Conservation (phyloP, 345 rosid genomes). For the Citrus hindsii region DNA sequence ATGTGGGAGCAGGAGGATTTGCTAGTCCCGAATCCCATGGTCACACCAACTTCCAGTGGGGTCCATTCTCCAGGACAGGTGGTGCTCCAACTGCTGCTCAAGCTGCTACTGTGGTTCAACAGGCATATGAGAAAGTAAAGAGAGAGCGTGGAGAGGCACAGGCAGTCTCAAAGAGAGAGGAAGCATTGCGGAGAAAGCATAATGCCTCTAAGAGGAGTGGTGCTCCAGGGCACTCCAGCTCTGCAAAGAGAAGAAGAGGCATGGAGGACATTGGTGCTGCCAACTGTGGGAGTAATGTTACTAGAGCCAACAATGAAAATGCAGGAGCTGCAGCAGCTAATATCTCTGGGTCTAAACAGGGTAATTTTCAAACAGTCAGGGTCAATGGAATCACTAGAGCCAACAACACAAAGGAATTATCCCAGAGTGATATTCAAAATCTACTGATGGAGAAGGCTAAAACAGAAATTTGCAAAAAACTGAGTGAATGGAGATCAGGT, state of each 20-base stretch:
- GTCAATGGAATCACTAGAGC: slow-evolving; percentile 28
- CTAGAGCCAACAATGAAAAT: slow-evolving; percentile 21
- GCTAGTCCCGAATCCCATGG: slow-evolving; percentile 25
- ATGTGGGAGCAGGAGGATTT: slow-evolving; percentile 21
- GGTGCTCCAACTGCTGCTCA: slow-evolving; percentile 44
- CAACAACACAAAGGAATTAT: slow-evolving; percentile 21
- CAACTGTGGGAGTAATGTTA: slow-evolving; percentile 26
- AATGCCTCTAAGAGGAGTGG: slow-evolving; percentile 29
- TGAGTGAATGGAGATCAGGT: slow-evolving; percentile 29
- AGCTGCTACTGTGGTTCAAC: slow-evolving; percentile 58
- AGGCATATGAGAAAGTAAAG: slow-evolving; percentile 53
- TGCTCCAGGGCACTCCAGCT: slow-evolving; percentile 20
- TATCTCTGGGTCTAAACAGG: slow-evolving; percentile 13
- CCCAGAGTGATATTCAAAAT: slow-evolving; percentile 21
- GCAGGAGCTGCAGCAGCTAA: slow-evolving; percentile 3
- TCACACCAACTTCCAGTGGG: slow-evolving; percentile 45
- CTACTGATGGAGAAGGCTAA: slow-evolving; percentile 27
- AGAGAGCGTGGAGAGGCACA: slow-evolving; percentile 63
- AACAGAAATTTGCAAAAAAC: slow-evolving; percentile 16
- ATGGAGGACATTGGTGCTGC: slow-evolving; percentile 33
- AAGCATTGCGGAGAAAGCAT: slow-evolving; percentile 39
- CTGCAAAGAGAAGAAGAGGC: slow-evolving; percentile 45
- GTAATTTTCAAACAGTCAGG: slow-evolving; percentile 15
- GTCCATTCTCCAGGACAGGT: slow-evolving; percentile 45
- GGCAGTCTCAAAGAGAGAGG: slow-evolving; percentile 40